Evolutionary conservation across 2,329 filamentous ascomycete species (phyloP).

Genomic region (Pseudofabraea citricarpa): DNA sequence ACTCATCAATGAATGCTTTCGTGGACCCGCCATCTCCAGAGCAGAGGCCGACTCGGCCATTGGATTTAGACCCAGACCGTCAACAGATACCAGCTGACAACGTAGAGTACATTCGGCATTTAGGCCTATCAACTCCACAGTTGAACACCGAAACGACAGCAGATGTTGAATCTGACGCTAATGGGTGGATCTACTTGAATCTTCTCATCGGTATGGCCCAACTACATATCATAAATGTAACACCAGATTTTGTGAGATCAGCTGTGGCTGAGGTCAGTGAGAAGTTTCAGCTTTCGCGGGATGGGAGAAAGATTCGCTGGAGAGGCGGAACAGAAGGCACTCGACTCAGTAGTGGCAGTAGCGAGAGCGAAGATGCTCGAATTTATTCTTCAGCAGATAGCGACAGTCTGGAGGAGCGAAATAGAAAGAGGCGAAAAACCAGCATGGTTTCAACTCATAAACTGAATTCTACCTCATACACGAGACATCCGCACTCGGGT

Average conservation of each 20-base stretch:
- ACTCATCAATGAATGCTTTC: not conserved
- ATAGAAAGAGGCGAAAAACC: constrained; percentile 21
- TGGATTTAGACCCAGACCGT: constrained; percentile 75
- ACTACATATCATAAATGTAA: constrained; percentile 80
- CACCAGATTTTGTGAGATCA: constrained; percentile 68
- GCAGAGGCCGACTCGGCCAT: constrained; percentile 71
- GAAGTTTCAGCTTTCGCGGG: constrained; percentile 71
- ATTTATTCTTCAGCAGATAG: constrained; percentile 31
- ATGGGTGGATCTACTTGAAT: constrained; percentile 82
- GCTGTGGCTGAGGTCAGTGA: constrained; percentile 67
- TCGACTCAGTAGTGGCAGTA: constrained; percentile 60
- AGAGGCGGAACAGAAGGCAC: constrained; percentile 64
- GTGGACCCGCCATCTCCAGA: constrained; percentile 41
- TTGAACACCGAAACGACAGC: constrained; percentile 38
- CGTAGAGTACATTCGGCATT: constrained; percentile 71
- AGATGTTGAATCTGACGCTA: constrained; percentile 55
- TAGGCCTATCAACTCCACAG: constrained; percentile 61
- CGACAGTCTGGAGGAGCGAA: constrained; percentile 14
- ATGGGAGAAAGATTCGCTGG: constrained; percentile 79
- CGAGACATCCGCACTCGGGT: too few species aligned
- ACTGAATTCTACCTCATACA: constrained; percentile 1
- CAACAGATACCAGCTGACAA: constrained; percentile 72
- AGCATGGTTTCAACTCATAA: constrained; percentile 1
- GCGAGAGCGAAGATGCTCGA: constrained; percentile 42
- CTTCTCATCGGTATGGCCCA: constrained; percentile 77